Conservation (phyloP, 371 early-diverging fungal genomes). For the Lichtheimia ramosa region DNA sequence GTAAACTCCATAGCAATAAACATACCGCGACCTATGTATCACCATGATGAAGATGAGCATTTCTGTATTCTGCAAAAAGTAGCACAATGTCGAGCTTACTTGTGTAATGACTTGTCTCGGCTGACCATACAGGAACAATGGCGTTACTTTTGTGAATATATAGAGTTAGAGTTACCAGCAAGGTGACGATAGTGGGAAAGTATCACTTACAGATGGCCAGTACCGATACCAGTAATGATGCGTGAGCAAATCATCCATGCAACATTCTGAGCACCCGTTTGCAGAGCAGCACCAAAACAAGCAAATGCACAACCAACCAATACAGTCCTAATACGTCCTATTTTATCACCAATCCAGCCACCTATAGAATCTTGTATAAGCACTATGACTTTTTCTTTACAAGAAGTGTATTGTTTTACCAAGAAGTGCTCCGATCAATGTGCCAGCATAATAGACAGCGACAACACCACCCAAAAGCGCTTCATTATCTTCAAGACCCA, state of each 20-base stretch:
- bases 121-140: constrained; percentile 38
- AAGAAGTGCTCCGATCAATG: too few species aligned
- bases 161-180: background rate
- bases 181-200: background rate
- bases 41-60: background rate
- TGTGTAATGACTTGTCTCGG: constrained; percentile 27
- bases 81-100: background rate
- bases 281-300: constrained; percentile 38
- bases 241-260: constrained; percentile 47
- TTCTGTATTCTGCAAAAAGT: too few species aligned
- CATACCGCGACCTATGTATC: constrained; percentile 25
- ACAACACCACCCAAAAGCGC: constrained; percentile 43
- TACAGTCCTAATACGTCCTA: constrained; percentile 42
- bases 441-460: constrained; percentile 34
- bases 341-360: constrained; percentile 40
- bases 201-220: constrained; percentile 38
- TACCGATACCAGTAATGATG: constrained; percentile 45
- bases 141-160: constrained; percentile 21
- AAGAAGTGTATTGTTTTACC: too few species aligned
- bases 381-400: too few species aligned
- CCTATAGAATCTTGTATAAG: constrained; percentile 15
- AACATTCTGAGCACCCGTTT: constrained; percentile 39
- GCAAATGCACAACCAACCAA: constrained; percentile 33
- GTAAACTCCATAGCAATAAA: constrained; percentile 47
- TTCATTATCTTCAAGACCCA: constrained; percentile 36